These are phyloP conservation scores for Clonostachys rosea DNA, from an alignment of 2,329 filamentous ascomycete species.

Conservation along the genomic window DNA sequence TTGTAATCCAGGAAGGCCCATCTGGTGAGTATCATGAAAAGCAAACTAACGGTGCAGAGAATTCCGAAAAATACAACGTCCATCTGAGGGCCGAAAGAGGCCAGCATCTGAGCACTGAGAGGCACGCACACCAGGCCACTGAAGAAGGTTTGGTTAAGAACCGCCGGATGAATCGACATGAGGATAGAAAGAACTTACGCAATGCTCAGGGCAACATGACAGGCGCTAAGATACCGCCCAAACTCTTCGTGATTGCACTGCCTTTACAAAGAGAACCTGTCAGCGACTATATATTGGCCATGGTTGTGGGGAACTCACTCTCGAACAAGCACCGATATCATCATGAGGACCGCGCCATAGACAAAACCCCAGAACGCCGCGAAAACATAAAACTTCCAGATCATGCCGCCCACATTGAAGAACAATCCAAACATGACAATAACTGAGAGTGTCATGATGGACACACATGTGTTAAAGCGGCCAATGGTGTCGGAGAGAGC, in stretches of 20 bases:
- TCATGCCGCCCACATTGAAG: conserved; percentile 1
- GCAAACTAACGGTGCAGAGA: neutral
- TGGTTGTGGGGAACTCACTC: neutral
- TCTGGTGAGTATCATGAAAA: conserved; percentile 1
- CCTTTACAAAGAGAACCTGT: neutral
- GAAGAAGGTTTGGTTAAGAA: neutral
- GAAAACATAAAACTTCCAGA: conserved; percentile 2
- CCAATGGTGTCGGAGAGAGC: conserved; percentile 2
- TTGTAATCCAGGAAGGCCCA: neutral
- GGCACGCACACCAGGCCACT: conserved; percentile 1
- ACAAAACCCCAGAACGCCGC: conserved; percentile 3
- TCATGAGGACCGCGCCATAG: conserved; percentile 2
- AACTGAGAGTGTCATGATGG: conserved; percentile 1
- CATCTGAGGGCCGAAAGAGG: neutral
- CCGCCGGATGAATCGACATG: no score
- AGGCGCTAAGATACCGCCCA: conserved; percentile 4
- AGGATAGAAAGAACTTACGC: conserved; percentile 1
- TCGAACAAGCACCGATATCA: conserved; percentile 3
- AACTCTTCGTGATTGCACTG: conserved; percentile 2
- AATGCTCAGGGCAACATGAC: conserved; percentile 2
- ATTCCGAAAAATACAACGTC: conserved; percentile 1
- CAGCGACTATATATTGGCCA: neutral
- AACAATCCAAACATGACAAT: conserved; percentile 3
- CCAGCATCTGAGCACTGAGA: conserved; percentile 1
- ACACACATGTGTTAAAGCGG: conserved; percentile 3